Evolutionary conservation across 148 eudicot species (phyloP).

Genomic region (Nyssa sinensis): DNA sequence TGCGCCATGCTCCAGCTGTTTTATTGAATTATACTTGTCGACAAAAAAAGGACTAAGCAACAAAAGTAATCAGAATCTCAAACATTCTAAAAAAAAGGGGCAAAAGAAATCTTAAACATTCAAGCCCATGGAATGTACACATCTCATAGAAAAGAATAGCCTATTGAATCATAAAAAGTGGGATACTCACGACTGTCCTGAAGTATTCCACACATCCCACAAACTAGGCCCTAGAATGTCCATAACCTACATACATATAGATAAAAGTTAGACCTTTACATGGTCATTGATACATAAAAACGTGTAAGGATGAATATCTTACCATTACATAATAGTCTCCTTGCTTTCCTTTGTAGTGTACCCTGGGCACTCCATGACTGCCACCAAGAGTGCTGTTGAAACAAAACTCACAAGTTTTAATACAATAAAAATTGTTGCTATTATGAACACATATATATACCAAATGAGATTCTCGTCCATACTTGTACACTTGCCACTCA

Average conservation of each 20-base stretch:
- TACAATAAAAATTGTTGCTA: background rate
- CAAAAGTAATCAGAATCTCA: background rate
- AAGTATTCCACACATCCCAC: slow-evolving; percentile 96
- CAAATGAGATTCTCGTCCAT: slow-evolving; percentile 21
- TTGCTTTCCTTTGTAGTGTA: slow-evolving; percentile 84
- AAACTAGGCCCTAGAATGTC: slow-evolving; percentile 96
- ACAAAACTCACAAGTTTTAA: slow-evolving; percentile 11
- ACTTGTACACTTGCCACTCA: slow-evolving; percentile 97
- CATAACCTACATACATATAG: slow-evolving; percentile 60
- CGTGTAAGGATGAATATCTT: slow-evolving; percentile 15
- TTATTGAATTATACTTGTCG: too few species aligned
- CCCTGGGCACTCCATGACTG: slow-evolving; percentile 86
- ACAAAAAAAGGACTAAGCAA: background rate
- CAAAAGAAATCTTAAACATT: background rate
- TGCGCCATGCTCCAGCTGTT: too few species aligned
- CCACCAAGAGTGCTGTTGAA: slow-evolving; percentile 78
- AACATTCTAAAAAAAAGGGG: background rate
- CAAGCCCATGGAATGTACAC: background rate
- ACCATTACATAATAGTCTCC: slow-evolving; percentile 94
- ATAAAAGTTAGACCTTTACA: slow-evolving; percentile 9
- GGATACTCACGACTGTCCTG: slow-evolving; percentile 81
- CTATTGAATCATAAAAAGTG: slow-evolving; percentile 7
- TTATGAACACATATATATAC: background rate
- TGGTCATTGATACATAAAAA: background rate
- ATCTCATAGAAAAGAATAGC: background rate